phyloP scores from a whole-genome alignment of 2,329 filamentous ascomycete species.

The Stemphylium lycopersici region DNA sequence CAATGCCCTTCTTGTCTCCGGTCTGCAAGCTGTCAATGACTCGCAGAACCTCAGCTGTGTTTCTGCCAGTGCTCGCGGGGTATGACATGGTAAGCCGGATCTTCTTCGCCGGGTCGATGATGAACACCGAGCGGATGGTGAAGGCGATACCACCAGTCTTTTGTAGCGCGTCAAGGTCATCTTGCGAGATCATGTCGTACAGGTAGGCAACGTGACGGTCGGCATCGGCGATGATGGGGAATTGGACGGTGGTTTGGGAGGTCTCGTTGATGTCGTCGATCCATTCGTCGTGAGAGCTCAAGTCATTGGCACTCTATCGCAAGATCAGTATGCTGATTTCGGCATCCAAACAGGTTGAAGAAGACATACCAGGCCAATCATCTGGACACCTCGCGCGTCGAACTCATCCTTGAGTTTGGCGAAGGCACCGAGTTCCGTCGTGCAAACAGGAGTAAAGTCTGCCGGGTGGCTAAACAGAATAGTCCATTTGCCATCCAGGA shows the following conservation, averaged over 20 bases:
- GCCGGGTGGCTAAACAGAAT: slow-evolving; percentile 84
- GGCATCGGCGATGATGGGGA: slow-evolving; percentile 59
- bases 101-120: slow-evolving; percentile 93
- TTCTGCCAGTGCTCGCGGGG: slow-evolving; percentile 81
- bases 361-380: slow-evolving; percentile 73
- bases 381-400: slow-evolving; percentile 82
- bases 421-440: slow-evolving; percentile 92
- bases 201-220: slow-evolving; percentile 56
- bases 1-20: slow-evolving; percentile 86
- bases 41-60: slow-evolving; percentile 62
- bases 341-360: neutral
- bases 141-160: slow-evolving; percentile 70
- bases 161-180: slow-evolving; percentile 63
- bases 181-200: slow-evolving; percentile 60
- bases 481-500: slow-evolving; percentile 78
- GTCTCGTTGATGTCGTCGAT: slow-evolving; percentile 73
- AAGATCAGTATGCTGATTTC: neutral
- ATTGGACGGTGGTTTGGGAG: slow-evolving; percentile 52
- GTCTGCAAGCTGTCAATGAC: slow-evolving; percentile 65
- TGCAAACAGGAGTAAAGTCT: slow-evolving; percentile 95
- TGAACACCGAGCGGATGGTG: slow-evolving; percentile 92
- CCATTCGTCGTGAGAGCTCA: slow-evolving; percentile 84
- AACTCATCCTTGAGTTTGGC: slow-evolving; percentile 90
- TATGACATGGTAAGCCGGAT: slow-evolving; percentile 92
- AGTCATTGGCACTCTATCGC: slow-evolving; percentile 73